Evolutionary conservation across 2,329 filamentous ascomycete species (phyloP).

Genomic region (Xylariaceae sp.): DNA sequence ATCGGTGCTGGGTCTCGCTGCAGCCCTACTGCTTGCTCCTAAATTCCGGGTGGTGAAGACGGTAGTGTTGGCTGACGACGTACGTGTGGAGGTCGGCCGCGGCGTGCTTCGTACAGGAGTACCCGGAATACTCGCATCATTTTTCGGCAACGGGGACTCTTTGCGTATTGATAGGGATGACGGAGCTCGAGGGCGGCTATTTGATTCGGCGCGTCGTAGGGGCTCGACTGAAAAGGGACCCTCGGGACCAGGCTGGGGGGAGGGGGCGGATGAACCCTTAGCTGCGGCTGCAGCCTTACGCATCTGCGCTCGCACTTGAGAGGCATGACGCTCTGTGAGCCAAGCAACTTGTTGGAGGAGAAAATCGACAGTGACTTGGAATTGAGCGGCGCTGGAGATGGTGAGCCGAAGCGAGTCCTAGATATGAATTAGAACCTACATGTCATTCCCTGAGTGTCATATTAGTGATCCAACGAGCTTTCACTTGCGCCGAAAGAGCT

Average conservation of each 20-base stretch:
- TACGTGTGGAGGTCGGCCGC: conserved; percentile 43
- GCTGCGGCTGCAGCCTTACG: conserved; percentile 63
- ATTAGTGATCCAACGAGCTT: conserved; percentile 1
- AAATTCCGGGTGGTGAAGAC: conserved; percentile 31
- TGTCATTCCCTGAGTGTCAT: conserved; percentile 59
- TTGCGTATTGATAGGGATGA: conserved; percentile 55
- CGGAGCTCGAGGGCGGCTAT: conserved; percentile 36
- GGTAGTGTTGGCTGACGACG: conserved; percentile 43
- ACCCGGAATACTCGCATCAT: conserved; percentile 39
- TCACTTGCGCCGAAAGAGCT: conserved; percentile 20
- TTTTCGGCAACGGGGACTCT: conserved; percentile 50
- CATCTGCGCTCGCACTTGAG: conserved; percentile 87
- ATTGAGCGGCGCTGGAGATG: conserved; percentile 59
- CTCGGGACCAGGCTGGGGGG: conserved; percentile 51
- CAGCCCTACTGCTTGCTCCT: conserved; percentile 28
- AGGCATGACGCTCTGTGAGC: conserved; percentile 86
- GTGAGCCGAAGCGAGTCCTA: conserved; percentile 14
- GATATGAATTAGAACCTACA: conserved; percentile 49
- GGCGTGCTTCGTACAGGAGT: conserved; percentile 39
- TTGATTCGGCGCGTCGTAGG: conserved; percentile 49
- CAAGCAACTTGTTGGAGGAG: conserved; percentile 90
- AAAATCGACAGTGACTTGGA: conserved; percentile 83
- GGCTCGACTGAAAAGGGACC: conserved; percentile 36
- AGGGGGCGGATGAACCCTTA: conserved; percentile 52
- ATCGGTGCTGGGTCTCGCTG: conserved; percentile 24